Conservation (phyloP, 2,329 filamentous ascomycete genomes). For the Pseudogymnoascus sp. region DNA sequence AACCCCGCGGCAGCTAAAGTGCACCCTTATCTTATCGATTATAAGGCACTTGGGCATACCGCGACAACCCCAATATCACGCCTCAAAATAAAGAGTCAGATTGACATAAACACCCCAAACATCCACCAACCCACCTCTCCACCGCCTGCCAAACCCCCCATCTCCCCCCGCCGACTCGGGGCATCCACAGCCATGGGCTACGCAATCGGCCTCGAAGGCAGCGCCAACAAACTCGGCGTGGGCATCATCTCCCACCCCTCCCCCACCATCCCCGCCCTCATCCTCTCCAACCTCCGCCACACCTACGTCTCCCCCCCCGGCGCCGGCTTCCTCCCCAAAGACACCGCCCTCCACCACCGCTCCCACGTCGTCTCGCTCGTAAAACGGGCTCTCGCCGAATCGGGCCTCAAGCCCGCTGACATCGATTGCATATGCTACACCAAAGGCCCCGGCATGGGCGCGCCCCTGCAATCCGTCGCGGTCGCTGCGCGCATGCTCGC, state of each 20-base stretch:
- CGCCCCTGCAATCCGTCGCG: constrained; percentile 78
- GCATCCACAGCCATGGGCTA: background rate
- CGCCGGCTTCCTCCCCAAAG: constrained; percentile 90
- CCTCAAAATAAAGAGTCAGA: background rate
- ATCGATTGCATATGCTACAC: constrained; percentile 95
- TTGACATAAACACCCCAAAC: background rate
- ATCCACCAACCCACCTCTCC: background rate
- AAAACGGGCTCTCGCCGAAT: constrained; percentile 65
- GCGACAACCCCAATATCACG: background rate
- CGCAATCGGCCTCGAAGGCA: constrained; percentile 74
- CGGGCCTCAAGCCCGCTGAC: constrained; percentile 51
- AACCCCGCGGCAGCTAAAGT: constrained; percentile 1
- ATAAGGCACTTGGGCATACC: background rate
- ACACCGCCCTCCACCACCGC: constrained; percentile 89
- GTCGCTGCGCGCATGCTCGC: constrained; percentile 74
- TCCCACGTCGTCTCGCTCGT: constrained; percentile 75
- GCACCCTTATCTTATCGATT: constrained; percentile 8
- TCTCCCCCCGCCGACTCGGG: background rate
- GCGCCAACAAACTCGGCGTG: constrained; percentile 94
- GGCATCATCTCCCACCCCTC: constrained; percentile 76
- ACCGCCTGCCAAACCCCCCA: background rate
- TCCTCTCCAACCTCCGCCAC: constrained; percentile 90
- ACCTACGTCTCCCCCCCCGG: constrained; percentile 89
- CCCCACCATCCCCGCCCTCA: constrained; percentile 41
- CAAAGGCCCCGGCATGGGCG: constrained; percentile 92